phyloP scores from a whole-genome alignment of 2,329 filamentous ascomycete species.

The Alternaria infectoria region DNA sequence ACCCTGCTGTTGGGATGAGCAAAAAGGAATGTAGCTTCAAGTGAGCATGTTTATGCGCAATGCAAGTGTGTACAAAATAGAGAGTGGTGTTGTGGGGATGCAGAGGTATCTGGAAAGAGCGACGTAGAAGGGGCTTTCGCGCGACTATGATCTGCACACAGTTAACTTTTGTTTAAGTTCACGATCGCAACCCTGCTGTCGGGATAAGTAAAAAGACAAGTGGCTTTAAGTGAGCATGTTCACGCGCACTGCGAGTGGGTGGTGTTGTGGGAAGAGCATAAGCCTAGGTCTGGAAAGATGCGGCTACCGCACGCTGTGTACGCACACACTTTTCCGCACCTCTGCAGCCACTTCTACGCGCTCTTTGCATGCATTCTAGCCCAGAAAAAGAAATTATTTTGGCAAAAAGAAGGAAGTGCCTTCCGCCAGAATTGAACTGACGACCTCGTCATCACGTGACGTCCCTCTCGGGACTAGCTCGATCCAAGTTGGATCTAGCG shows the following conservation, averaged over 20 bases:
- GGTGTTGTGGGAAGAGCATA: not conserved
- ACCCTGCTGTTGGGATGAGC: not conserved
- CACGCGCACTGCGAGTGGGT: not conserved
- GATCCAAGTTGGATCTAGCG: not conserved
- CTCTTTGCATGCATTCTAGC: not conserved
- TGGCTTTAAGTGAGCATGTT: not conserved
- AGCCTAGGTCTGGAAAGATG: not conserved
- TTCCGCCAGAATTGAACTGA: slow-evolving; percentile 18
- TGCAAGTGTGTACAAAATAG: too few species aligned
- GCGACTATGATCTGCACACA: not conserved
- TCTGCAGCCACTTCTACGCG: not conserved
- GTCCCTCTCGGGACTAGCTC: not conserved
- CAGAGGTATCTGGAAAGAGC: not conserved
- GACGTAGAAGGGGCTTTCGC: not conserved
- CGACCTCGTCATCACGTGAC: slow-evolving; percentile 10
- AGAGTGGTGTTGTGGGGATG: not conserved
- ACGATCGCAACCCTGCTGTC: not conserved
- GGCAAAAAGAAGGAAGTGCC: slow-evolving; percentile 3
- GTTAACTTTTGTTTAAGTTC: not conserved
- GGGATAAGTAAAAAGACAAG: not conserved
- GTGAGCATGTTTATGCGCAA: not conserved
- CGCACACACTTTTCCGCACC: not conserved
- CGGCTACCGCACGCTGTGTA: not conserved
- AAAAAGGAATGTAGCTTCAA: not conserved
- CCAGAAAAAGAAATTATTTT: not conserved